Evolutionary conservation across 2,329 filamentous ascomycete species (phyloP), one percentile per base, ranked within the genome.

Genomic region (Stromatinia cepivora): DNA sequence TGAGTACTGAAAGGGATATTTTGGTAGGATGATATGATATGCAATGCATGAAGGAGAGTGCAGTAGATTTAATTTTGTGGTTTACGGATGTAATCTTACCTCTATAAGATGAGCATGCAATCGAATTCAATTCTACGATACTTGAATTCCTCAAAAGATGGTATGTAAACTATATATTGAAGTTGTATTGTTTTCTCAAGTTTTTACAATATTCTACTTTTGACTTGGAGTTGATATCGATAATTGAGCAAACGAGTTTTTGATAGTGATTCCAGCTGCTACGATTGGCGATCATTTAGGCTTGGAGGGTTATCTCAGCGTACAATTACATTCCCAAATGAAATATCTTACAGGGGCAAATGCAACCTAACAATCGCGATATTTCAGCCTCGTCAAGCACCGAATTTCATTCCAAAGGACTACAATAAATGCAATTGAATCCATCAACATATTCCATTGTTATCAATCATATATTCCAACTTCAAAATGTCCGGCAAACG

Each of bases 401-500:
- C 39, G 39, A 42, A 42, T 42, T 54, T 15, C 42, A 22, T 64
- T 22, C 28, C 39, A 15, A 42, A 42, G 39, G 39, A 63, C 9
- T 17, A 52, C 58, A 2, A 45, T 57, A 22, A 39, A 22, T 48
- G 50, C 50, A 28, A 48, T 39, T 64, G 45, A 4, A 57, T 57
- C 10, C 39, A 59, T 45, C 25, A 42, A 42, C 31, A 46, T 13
- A 34, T 22, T 25, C 17, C 34, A 11, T 20, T 20, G 7, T 31
- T 7, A 46, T 20, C 22, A 46, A 52, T n/a, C n/a, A 39, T 42
- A 65, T 25, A 61, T 39, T 52, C 34, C 53, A 54, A 69, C 36
- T 50, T 31, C 69, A 76, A 71, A 57, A 86, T 87, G 85, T 89
- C 91, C 71, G 88, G 90, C 17, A 93, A 92, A 79, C 91, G 92